Base-by-base conservation (phyloP, 345 rosid species). In the Cardamine occulta region DNA sequence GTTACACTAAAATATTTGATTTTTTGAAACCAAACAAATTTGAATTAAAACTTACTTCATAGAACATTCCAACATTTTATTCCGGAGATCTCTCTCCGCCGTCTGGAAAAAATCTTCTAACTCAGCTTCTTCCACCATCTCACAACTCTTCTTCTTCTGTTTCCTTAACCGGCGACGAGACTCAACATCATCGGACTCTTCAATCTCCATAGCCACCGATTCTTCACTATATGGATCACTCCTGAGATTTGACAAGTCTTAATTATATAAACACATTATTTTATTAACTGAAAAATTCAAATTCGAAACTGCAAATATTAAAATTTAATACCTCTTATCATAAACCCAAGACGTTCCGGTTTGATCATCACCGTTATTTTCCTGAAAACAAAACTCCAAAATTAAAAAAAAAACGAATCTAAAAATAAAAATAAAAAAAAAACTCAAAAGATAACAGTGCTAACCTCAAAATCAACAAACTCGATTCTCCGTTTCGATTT, bases 401-500 rank as follows among this genome's bases (percentile, higher is more conserved):
- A 11, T 13, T 42, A 17, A 59, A 13, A 48, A 21, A 1, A 45
- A 18, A 31, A 28, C 31, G 31, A 28, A 28, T 28, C 31, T 28
- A 28, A 32, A 2, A 14, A 23, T 2, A 35, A 1, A 8, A 29
- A 3, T 3, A 35, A 17, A 8, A 1, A 3, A 45, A 45, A 45
- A 45, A 15, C 19, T 6, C 3, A n/a, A n/a, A 2, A 45, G 7
- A 44, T 40, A 44, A 44, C 49, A n/a, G 56, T 56, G 55, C 23
- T 59, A 12, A 72, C 72, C 60, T 56, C 60, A 0, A 24, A 3
- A 66, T 74, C 73, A 1, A 66, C 68, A 4, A 74, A 68, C 15
- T 77, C 72, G 61, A 39, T 70, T 23, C 59, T 76, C 66, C 80
- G 23, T 37, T 76, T 76, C 4, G 65, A 42, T 76, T 70, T 76